Conservation (phyloP, 139 green algal species). For the Asterochloris sp. region DNA sequence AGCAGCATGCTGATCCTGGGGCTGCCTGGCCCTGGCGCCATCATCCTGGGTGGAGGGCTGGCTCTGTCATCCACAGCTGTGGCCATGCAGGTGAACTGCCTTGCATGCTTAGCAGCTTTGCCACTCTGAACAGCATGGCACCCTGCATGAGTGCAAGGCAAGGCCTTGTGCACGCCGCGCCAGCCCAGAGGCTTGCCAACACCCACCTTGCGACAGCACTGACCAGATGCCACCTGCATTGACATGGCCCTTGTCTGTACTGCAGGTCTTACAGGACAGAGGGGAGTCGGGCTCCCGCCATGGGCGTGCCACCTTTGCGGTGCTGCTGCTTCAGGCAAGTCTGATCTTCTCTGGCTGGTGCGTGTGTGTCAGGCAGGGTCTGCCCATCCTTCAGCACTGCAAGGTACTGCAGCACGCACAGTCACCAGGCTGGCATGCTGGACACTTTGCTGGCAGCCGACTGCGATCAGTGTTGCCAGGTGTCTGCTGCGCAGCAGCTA, state of each 20-base stretch:
- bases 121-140: conserved; percentile 3
- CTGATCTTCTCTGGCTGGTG: neutral
- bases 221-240: neutral
- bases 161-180: neutral
- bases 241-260: too few relatives aligned
- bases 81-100: conserved; percentile 78
- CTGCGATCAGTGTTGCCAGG: too few relatives aligned
- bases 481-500: too few relatives aligned
- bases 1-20: conserved; percentile 47
- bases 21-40: conserved; percentile 64
- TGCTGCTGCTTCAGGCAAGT: conserved; percentile 88
- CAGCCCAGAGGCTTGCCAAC: too few relatives aligned
- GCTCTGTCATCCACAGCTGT: conserved; percentile 97
- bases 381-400: neutral
- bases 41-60: conserved; percentile 92
- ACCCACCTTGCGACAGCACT: neutral
- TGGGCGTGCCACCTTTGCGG: conserved; percentile 92
- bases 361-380: neutral
- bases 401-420: too few relatives aligned
- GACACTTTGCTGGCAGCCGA: too few relatives aligned
- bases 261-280: conserved; percentile 77
- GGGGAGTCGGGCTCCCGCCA: conserved; percentile 89
- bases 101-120: too few relatives aligned
- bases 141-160: neutral
- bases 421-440: too few relatives aligned